Conservation (phyloP, 2,329 filamentous ascomycete species). For the Fusarium praegraminearum region DNA sequence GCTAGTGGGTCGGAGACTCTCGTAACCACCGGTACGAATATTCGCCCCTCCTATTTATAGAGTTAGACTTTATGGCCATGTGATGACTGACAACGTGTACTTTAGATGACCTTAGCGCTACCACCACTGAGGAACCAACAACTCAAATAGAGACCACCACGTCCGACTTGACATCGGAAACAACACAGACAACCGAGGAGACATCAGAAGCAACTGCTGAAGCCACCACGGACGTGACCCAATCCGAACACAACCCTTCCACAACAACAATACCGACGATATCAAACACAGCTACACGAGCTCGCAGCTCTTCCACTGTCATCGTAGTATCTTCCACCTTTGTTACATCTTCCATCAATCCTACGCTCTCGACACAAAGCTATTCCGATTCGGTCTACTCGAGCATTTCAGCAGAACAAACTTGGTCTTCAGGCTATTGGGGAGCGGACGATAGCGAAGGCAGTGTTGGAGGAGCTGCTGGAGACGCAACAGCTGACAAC, state of each 20-base stretch:
- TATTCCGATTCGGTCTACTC: conserved; percentile 43
- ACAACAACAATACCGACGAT: conserved; percentile 31
- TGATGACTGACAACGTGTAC: conserved; percentile 30
- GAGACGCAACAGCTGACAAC: conserved; percentile 33
- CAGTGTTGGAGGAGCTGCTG: conserved; percentile 17
- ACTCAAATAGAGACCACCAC: conserved; percentile 37
- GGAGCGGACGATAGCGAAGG: conserved; percentile 30
- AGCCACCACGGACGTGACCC: conserved; percentile 24
- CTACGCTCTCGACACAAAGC: conserved; percentile 27
- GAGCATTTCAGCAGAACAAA: conserved; percentile 44
- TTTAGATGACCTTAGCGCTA: conserved; percentile 36
- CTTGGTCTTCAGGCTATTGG: conserved; percentile 41
- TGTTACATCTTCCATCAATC: conserved; percentile 35
- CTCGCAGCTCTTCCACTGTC: conserved; percentile 37
- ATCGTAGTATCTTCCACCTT: conserved; percentile 39
- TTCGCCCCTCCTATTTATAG: conserved; percentile 24
- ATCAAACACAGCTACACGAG: conserved; percentile 16
- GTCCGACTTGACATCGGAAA: conserved; percentile 33
- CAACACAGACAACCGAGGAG: conserved; percentile 12
- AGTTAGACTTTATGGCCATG: conserved; percentile 25
- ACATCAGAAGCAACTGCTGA: conserved; percentile 31
- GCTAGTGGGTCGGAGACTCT: conserved; percentile 37
- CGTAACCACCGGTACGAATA: conserved; percentile 42
- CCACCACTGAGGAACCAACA: conserved; percentile 30
- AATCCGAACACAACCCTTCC: conserved; percentile 18